Evolutionary conservation across 768 basidiomycete genomes (phyloP).

Genomic region (Guyanaporus albipodus): DNA sequence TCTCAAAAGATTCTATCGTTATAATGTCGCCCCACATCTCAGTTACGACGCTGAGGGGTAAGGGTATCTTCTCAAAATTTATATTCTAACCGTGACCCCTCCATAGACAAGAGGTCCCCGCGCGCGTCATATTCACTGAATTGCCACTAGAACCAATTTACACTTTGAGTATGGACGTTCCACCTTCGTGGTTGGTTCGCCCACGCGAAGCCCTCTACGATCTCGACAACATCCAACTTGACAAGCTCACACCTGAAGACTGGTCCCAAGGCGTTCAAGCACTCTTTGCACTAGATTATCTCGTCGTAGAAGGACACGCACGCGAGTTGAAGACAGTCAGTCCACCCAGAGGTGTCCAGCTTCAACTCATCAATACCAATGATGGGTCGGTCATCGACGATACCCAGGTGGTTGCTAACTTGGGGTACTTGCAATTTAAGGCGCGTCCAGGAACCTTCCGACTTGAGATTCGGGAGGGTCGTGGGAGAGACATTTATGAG

Average conservation of each 20-base stretch:
- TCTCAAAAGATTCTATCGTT: slow-evolving; percentile 90
- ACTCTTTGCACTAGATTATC: slow-evolving; percentile 82
- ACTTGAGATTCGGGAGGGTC: slow-evolving; percentile 77
- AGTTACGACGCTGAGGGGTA: slow-evolving; percentile 71
- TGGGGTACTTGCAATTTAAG: slow-evolving; percentile 96
- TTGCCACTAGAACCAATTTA: slow-evolving; percentile 87
- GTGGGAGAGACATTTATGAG: slow-evolving; percentile 73
- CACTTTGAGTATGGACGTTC: slow-evolving; percentile 91
- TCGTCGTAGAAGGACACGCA: slow-evolving; percentile 93
- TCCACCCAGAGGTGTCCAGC: slow-evolving; percentile 87
- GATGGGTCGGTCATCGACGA: slow-evolving; percentile 57
- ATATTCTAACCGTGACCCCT: background rate
- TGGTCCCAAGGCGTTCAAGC: slow-evolving; percentile 57
- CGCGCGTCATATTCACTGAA: slow-evolving; percentile 59
- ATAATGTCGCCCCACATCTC: slow-evolving; percentile 54
- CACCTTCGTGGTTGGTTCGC: slow-evolving; percentile 88
- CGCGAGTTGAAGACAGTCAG: slow-evolving; percentile 60
- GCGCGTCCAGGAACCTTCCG: slow-evolving; percentile 85
- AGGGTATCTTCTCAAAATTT: background rate
- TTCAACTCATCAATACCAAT: slow-evolving; percentile 62
- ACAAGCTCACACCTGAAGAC: slow-evolving; percentile 55
- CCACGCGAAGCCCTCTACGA: slow-evolving; percentile 88
- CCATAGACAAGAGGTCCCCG: slow-evolving; percentile 54
- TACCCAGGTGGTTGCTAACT: slow-evolving; percentile 89
- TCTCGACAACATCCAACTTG: slow-evolving; percentile 91